Evolutionary conservation across 805 yeast species (phyloP), one percentile per base, ranked within the genome.

Genomic region (Metschnikowia kofuensis): DNA sequence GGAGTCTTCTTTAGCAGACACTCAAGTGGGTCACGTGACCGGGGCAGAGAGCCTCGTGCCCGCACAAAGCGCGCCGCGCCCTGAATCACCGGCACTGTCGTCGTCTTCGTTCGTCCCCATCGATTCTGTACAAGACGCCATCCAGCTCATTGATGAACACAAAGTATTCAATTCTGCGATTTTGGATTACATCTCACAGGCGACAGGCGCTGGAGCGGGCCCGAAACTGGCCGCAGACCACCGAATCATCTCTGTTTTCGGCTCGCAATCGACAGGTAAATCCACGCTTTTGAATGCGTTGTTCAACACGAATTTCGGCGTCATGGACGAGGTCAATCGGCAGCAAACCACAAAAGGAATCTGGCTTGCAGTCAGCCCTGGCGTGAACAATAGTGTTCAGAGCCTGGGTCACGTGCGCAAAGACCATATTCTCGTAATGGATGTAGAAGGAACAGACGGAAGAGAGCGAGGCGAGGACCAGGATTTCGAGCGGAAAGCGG

Each of bases 401-500:
- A 38, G 14, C 7, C 35, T 49, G 11, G 36, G 46, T 7, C 48
- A 54, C 31, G 44, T 41, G 12, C 16, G 48, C 10, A 42, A 44
- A 15, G 62, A 65, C 28, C 75, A 82, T 53, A 74, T 89, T 10
- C 77, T 89, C 52, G 95, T 94, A 2, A 79, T 94, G 78, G 99
- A 94, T 64, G 98, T 94, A n/a, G 99, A 94, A 69, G 99, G 99
- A 42, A 91, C 97, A 0, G 99, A 94, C 70, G 98, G 99, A 42
- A 79, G 97, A 51, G 99, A 94, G 69, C 80, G 97, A 48, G 98
- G 98, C 27, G 99, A 94, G 60, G 98, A 94, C 67, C 97, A 94
- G 68, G 99, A 94, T 68, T 94, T 94, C 66, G 99, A 94, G 68
- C 80, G 99, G 49, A 94, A 94, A 59, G 91, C 97, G 1, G 98